Percentiles rank a stretch among this genome's conserved stretches.
Evolutionary conservation across 2,329 filamentous ascomycete genomes (phyloP).

Genomic region (Sporothrix brunneoviolacea): DNA sequence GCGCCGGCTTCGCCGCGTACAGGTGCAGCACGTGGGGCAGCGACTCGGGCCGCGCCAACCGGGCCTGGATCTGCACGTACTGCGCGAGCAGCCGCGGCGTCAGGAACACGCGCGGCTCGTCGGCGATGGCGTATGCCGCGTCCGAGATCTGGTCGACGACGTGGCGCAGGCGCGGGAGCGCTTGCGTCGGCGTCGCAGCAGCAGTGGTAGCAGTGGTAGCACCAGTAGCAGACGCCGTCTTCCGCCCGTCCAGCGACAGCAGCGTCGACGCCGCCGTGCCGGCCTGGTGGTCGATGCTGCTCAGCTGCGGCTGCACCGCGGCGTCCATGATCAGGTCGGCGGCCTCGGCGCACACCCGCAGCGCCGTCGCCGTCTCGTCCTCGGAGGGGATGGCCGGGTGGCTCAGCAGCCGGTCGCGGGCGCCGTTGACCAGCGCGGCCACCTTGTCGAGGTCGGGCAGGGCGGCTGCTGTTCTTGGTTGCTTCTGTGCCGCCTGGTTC

Average conservation of each 20-base stretch:
- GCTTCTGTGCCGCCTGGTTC: too few relatives aligned
- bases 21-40: constrained; percentile 74
- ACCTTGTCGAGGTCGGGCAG: constrained; percentile 35
- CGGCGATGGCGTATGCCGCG: constrained; percentile 62
- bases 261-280: constrained; percentile 48
- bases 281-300: constrained; percentile 32
- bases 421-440: constrained; percentile 35
- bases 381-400: constrained; percentile 39
- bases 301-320: constrained; percentile 35
- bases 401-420: constrained; percentile 37
- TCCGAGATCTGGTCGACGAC: constrained; percentile 48
- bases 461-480: not conserved
- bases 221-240: not conserved
- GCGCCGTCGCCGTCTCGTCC: constrained; percentile 35
- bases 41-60: constrained; percentile 65
- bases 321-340: constrained; percentile 29
- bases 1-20: constrained; percentile 76
- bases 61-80: constrained; percentile 71
- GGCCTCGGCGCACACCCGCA: constrained; percentile 39
- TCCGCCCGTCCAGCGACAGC: constrained; percentile 34
- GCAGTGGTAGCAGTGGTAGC: too few relatives aligned
- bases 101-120: constrained; percentile 72
- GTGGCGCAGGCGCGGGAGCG: constrained; percentile 28
- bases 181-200: not conserved
- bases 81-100: constrained; percentile 62